phyloP scores from a whole-genome alignment of 1,139 yeast species.

The Pichia sp. region DNA sequence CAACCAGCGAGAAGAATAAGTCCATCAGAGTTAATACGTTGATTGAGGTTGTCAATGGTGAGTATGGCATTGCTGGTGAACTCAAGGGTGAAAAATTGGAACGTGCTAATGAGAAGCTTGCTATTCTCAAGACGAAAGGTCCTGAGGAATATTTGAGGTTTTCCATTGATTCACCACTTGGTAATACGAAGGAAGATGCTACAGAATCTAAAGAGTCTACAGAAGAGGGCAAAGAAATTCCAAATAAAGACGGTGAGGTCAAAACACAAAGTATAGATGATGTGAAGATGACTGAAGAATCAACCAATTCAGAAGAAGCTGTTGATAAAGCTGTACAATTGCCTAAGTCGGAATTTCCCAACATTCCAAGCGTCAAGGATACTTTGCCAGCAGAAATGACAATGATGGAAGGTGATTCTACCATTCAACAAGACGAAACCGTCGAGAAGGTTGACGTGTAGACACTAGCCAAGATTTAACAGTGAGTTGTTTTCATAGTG shows the following conservation, averaged over 20 bases:
- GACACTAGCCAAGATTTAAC: background rate
- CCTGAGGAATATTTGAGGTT: slow-evolving; percentile 19
- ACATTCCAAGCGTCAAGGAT: background rate
- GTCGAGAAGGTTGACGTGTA: slow-evolving; percentile 14
- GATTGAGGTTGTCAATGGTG: slow-evolving; percentile 28
- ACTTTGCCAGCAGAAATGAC: slow-evolving; percentile 6
- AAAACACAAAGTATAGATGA: background rate
- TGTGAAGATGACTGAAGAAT: background rate
- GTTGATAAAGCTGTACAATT: background rate
- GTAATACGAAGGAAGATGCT: slow-evolving; percentile 6
- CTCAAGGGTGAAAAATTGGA: slow-evolving; percentile 17
- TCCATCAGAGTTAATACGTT: slow-evolving; percentile 17
- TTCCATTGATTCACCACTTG: slow-evolving; percentile 9
- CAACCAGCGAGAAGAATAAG: slow-evolving; percentile 14
- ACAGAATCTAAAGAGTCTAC: slow-evolving; percentile 16
- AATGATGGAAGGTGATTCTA: slow-evolving; percentile 29
- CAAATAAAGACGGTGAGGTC: slow-evolving; percentile 3
- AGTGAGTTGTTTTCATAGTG: background rate
- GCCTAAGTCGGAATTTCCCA: background rate
- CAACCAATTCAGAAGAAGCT: background rate
- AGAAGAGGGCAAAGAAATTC: slow-evolving; percentile 14
- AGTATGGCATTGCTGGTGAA: slow-evolving; percentile 28
- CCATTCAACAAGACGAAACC: slow-evolving; percentile 25
- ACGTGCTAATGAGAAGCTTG: slow-evolving; percentile 24
- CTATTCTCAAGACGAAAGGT: slow-evolving; percentile 28